These are phyloP conservation scores for Neurospora sp. DNA, from an alignment of 2,329 filamentous ascomycete genomes.

Conservation along the genomic window DNA sequence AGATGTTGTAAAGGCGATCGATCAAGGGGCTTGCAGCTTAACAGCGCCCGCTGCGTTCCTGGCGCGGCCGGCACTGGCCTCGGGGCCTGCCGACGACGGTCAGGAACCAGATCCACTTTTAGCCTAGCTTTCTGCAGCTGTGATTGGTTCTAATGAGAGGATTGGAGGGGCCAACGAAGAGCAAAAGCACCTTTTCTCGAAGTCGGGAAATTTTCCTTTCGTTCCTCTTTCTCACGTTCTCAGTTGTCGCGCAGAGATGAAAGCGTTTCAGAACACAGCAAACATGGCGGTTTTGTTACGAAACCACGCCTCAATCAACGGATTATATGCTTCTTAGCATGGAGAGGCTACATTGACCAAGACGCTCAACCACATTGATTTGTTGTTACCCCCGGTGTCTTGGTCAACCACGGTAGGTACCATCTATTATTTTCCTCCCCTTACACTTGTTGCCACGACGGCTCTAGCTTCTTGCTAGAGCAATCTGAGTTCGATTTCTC, in stretches of 20 bases:
- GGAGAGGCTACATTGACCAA: neutral
- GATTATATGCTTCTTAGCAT: neutral
- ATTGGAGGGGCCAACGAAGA: neutral
- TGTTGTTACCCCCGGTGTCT: neutral
- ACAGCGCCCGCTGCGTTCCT: no score
- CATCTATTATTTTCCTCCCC: neutral
- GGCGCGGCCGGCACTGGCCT: neutral
- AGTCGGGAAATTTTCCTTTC: neutral
- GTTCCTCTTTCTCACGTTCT: neutral
- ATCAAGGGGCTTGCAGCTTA: neutral
- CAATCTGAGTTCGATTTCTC: constrained; percentile 49
- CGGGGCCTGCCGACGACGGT: neutral
- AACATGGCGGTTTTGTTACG: neutral
- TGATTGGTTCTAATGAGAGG: neutral
- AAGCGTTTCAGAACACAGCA: neutral
- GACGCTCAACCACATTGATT: neutral
- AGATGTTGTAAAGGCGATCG: neutral
- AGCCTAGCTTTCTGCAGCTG: neutral
- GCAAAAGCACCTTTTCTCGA: neutral
- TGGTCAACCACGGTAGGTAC: constrained; percentile 4
- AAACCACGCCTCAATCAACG: neutral
- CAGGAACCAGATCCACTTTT: neutral
- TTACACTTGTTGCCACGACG: constrained; percentile 38
- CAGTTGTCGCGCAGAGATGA: neutral
- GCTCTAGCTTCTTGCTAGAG: constrained; percentile 41